phyloP scores from a whole-genome alignment of 768 basidiomycete species.

The Myochromella boudieri region DNA sequence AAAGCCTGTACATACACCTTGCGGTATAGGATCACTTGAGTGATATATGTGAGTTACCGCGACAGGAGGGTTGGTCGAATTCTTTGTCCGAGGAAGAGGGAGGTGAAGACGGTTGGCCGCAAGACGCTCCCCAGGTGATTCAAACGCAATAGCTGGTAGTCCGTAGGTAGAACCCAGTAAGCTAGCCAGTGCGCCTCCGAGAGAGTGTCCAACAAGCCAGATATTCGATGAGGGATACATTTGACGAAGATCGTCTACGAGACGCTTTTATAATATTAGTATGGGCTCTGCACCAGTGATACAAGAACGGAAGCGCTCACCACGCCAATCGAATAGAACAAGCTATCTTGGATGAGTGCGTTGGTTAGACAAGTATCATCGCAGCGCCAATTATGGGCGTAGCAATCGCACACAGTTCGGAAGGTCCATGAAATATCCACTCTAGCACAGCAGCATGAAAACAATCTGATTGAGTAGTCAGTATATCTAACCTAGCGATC shows the following conservation, averaged over 20 bases:
- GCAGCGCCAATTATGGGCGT: conserved; percentile 67
- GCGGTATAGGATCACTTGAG: conserved; percentile 90
- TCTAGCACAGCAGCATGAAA: conserved; percentile 92
- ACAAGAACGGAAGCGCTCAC: conserved; percentile 41
- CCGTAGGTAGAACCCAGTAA: conserved; percentile 93
- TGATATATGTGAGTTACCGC: conserved; percentile 83
- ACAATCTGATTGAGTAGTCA: conserved; percentile 47
- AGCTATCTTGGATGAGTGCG: conserved; percentile 81
- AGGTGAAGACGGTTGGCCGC: conserved; percentile 85
- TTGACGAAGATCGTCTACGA: conserved; percentile 83
- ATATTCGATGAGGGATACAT: conserved; percentile 84
- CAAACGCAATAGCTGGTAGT: conserved; percentile 86
- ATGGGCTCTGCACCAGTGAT: not conserved
- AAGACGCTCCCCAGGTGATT: conserved; percentile 75
- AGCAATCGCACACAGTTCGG: conserved; percentile 88
- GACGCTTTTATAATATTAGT: conserved; percentile 46
- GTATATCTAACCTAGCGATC: not conserved
- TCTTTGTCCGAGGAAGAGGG: conserved; percentile 59
- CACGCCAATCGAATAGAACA: conserved; percentile 91
- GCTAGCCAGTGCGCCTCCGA: conserved; percentile 88
- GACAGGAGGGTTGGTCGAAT: conserved; percentile 27
- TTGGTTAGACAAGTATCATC: conserved; percentile 79
- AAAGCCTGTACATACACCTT: conserved; percentile 77
- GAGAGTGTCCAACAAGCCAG: conserved; percentile 87
- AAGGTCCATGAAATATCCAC: conserved; percentile 88